These are phyloP conservation scores for Colletotrichum orchidophilum DNA, from an alignment of 2,329 filamentous ascomycete species.

Conservation along the genomic window DNA sequence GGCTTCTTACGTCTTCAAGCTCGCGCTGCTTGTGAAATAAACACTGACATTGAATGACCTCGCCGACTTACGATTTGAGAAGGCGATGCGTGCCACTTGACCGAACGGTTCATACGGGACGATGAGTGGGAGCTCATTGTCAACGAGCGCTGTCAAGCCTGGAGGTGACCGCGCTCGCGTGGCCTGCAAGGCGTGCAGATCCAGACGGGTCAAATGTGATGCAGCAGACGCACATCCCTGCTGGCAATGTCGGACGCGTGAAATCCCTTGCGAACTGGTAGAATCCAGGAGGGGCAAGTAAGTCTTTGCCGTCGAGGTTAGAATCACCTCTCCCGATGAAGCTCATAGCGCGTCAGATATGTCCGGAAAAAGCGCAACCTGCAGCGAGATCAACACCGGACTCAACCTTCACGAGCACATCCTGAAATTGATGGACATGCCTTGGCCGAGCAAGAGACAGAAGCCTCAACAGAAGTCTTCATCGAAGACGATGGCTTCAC, in stretches of 20 bases:
- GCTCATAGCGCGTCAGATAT: not conserved
- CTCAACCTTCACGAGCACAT: not conserved
- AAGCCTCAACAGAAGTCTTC: not conserved
- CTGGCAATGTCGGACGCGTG: slow-evolving; percentile 19
- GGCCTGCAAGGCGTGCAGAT: slow-evolving; percentile 23
- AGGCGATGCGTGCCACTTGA: not conserved
- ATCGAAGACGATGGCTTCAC: not conserved
- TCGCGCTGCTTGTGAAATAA: not conserved
- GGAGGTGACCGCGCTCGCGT: slow-evolving; percentile 34
- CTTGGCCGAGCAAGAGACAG: not conserved
- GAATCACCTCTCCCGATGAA: not conserved
- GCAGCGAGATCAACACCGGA: not conserved
- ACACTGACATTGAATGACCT: not conserved
- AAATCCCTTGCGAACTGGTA: slow-evolving; percentile 18
- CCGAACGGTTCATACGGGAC: not conserved
- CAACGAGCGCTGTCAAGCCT: not conserved
- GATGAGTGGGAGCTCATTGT: not conserved
- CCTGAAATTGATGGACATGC: not conserved
- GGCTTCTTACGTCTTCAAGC: not conserved
- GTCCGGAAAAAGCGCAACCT: not conserved
- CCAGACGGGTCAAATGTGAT: slow-evolving; percentile 22
- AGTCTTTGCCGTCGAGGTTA: not conserved
- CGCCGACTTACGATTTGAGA: not conserved
- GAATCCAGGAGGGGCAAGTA: slow-evolving; percentile 22
- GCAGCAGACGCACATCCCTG: slow-evolving; percentile 14